Base-by-base conservation (phyloP, 2,329 filamentous ascomycete genomes). In the Fusarium sacchari region DNA sequence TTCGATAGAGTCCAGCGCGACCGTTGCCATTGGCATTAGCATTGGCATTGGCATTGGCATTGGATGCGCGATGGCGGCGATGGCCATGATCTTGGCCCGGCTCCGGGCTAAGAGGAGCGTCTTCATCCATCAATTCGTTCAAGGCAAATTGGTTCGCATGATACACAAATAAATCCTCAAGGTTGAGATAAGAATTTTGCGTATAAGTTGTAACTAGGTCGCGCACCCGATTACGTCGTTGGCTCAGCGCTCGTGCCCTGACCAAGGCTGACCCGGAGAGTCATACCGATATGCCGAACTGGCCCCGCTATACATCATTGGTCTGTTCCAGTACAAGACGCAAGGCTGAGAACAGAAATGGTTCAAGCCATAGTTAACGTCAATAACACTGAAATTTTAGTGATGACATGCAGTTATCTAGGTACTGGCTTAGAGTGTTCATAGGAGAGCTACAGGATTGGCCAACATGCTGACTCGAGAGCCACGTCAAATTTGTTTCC, bases 1-100 rank as follows among this genome's bases (percentile, higher is more conserved):
- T 86, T 60, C 91, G 86, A 82, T 94, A 94, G 71, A 93, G 80
- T 58, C 80, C 60, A 30, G 71, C 62, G 55, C 63, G 76, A 53
- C 56, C 78, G 26, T 40, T 55, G 34, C 36, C 24, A 40, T 40
- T 40, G 50, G n/a, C n/a, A n/a, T n/a, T n/a, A n/a, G 34, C 32
- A 66, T 79, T 78, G 49, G 32, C 42, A 42, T 66, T 39, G 30
- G 34, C 22, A 66, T 79, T 60, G 44, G 64, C 76, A 65, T 78
- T 76, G 57, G 72, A 60, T 49, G 53, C 69, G 15, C 67, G 67
- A 59, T 60, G 64, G 37, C 70, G 64, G 30, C 40, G 53, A 53
- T 57, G 57, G 42, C 71, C 64, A 64, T 74, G 71, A 63, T 72
- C 71, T 64, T 67, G 69, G 42, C 69, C 64, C 64, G 43, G 46